These are phyloP conservation scores for Musa schizocarpa DNA, from an alignment of 176 grass and related monocot species.

Conservation along the genomic window DNA sequence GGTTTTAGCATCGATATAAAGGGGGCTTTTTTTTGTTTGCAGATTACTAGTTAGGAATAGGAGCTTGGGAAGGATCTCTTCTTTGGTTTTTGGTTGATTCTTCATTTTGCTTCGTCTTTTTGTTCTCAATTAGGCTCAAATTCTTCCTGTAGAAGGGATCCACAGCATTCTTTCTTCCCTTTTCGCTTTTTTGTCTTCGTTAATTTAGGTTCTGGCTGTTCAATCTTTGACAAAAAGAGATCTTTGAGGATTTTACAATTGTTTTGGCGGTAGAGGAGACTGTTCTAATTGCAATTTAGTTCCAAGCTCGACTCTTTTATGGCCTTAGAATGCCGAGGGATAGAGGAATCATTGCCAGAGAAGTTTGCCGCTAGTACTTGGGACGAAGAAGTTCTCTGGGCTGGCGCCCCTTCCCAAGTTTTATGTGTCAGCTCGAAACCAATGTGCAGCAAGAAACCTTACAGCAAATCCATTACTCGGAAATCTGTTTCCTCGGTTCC, in stretches of 20 bases:
- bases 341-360: constrained; percentile 34
- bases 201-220: neutral
- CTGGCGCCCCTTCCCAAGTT: constrained; percentile 4
- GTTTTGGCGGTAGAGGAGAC: neutral
- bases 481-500: constrained; percentile 25
- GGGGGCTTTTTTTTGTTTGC: no score
- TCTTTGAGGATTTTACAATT: neutral
- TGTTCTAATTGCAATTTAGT: neutral
- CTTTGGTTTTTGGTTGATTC: neutral
- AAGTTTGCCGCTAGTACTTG: constrained; percentile 21
- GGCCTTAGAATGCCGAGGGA: constrained; percentile 64
- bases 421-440: constrained; percentile 1
- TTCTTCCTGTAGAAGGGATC: neutral
- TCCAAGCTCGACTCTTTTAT: constrained; percentile 45
- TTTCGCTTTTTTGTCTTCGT: neutral
- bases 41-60: neutral
- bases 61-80: neutral
- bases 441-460: constrained; percentile 19
- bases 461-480: constrained; percentile 22
- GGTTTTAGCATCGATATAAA: neutral
- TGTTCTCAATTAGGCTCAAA: neutral
- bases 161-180: neutral
- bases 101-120: neutral
- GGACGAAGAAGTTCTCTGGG: constrained; percentile 23
- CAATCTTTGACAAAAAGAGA: neutral